phyloP scores from a whole-genome alignment of 768 basidiomycete genomes.

The Termitomyces sp. region DNA sequence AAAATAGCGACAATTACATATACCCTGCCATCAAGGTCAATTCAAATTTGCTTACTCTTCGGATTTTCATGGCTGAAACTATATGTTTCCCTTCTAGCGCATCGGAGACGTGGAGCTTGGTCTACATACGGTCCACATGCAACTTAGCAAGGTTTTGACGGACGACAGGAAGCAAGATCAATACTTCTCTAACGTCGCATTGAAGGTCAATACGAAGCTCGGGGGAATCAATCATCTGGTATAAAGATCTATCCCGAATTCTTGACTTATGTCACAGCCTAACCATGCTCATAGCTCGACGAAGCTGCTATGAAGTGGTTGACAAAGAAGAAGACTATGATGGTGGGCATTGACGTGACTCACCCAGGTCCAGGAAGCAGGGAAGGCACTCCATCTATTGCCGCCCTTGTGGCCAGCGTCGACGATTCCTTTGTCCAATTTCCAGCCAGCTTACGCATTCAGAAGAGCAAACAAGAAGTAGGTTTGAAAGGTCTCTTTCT shows the following conservation, averaged over 20 bases:
- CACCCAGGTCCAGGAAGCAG: conserved; percentile 69
- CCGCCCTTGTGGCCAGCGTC: conserved; percentile 76
- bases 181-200: conserved; percentile 77
- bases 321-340: conserved; percentile 65
- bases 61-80: not conserved
- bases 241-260: conserved; percentile 1
- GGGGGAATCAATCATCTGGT: conserved; percentile 75
- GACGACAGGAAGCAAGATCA: conserved; percentile 63
- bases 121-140: conserved; percentile 73
- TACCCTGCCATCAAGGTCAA: conserved; percentile 75
- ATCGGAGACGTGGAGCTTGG: conserved; percentile 74
- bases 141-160: conserved; percentile 53
- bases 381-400: conserved; percentile 76
- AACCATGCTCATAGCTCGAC: conserved; percentile 39
- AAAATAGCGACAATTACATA: conserved; percentile 65
- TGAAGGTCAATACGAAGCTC: conserved; percentile 82
- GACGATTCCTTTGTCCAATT: conserved; percentile 72
- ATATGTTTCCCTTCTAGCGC: conserved; percentile 29
- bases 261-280: not conserved
- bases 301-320: conserved; percentile 58
- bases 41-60: not conserved
- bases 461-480: conserved; percentile 51
- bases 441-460: conserved; percentile 70
- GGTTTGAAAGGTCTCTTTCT: not conserved
- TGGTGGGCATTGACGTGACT: conserved; percentile 84